phyloP scores from a whole-genome alignment of 495 filamentous ascomycete genomes.

The Podospora bellae-mahoneyi region DNA sequence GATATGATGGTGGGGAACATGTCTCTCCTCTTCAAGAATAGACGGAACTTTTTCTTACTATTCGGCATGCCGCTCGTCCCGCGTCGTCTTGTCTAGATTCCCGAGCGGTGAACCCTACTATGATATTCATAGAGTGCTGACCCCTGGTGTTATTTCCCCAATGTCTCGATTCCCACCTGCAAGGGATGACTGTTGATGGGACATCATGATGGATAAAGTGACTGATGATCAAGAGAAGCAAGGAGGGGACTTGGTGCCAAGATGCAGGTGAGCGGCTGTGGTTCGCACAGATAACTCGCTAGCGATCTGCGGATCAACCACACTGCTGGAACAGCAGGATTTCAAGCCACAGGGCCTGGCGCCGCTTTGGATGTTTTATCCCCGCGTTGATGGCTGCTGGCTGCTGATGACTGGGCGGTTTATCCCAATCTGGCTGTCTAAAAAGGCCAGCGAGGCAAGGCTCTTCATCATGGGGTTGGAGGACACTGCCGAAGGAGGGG shows the following conservation, averaged over 20 bases:
- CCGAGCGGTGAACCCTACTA: neutral
- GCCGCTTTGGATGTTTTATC: neutral
- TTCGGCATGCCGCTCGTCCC: neutral
- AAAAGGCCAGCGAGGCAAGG: neutral
- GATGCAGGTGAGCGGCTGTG: constrained; percentile 11
- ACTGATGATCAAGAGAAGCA: neutral
- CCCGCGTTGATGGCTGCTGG: neutral
- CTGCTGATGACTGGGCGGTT: too few relatives aligned
- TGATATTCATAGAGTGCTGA: neutral
- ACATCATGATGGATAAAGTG: neutral
- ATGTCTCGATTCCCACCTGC: constrained; percentile 3
- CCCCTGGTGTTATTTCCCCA: constrained; percentile 2
- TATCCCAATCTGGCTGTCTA: too few relatives aligned
- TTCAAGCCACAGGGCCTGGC: neutral
- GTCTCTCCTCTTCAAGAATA: neutral
- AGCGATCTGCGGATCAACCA: constrained; percentile 31
- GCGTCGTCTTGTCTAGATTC: neutral
- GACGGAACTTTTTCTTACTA: neutral
- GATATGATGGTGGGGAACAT: neutral
- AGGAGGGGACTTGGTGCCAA: constrained; percentile 7
- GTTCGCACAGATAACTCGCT: constrained; percentile 17
- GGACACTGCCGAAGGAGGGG: neutral
- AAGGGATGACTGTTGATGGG: neutral
- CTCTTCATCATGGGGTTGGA: neutral
- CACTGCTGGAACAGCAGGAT: constrained; percentile 23